Evolutionary conservation across 768 basidiomycete genomes (phyloP).

Genomic region (Phylloporus sp.): DNA sequence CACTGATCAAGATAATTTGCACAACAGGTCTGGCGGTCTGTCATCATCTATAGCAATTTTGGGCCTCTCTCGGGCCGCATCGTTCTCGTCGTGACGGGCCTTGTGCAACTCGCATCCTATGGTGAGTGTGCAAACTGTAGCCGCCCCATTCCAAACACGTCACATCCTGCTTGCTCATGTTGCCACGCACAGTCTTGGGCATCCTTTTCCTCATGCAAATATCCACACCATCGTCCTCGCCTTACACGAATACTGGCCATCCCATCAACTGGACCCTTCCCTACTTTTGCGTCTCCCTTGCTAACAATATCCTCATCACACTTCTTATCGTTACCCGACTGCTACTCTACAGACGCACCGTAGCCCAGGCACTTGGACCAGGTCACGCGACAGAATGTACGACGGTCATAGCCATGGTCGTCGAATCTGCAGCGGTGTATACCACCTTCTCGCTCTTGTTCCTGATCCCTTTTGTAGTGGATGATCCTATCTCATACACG

Average conservation of each 20-base stretch:
- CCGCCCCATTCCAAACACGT: neutral
- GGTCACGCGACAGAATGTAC: conserved; percentile 24
- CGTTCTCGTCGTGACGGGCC: conserved; percentile 16
- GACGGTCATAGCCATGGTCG: conserved; percentile 22
- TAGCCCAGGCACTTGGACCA: conserved; percentile 16
- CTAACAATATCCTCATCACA: conserved; percentile 23
- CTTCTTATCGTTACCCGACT: conserved; percentile 26
- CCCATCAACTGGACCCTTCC: conserved; percentile 26
- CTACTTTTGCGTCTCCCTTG: conserved; percentile 26
- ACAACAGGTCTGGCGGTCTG: conserved; percentile 28
- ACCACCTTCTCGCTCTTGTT: conserved; percentile 26
- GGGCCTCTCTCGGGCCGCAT: conserved; percentile 7
- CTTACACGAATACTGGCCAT: conserved; percentile 14
- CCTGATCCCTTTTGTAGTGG: conserved; percentile 23
- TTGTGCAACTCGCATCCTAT: conserved; percentile 25
- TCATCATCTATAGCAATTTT: conserved; percentile 25
- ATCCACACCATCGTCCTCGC: conserved; percentile 26
- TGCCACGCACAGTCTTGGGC: conserved; percentile 16
- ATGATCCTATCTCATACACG: conserved; percentile 26
- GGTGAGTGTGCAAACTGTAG: conserved; percentile 9
- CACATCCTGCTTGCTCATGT: neutral
- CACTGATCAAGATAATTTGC: neutral
- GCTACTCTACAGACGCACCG: conserved; percentile 22
- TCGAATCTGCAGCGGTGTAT: conserved; percentile 31
- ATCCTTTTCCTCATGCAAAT: conserved; percentile 23